Conservation (phyloP, 2,329 filamentous ascomycete species). For the Thermochaetoides dissita region DNA sequence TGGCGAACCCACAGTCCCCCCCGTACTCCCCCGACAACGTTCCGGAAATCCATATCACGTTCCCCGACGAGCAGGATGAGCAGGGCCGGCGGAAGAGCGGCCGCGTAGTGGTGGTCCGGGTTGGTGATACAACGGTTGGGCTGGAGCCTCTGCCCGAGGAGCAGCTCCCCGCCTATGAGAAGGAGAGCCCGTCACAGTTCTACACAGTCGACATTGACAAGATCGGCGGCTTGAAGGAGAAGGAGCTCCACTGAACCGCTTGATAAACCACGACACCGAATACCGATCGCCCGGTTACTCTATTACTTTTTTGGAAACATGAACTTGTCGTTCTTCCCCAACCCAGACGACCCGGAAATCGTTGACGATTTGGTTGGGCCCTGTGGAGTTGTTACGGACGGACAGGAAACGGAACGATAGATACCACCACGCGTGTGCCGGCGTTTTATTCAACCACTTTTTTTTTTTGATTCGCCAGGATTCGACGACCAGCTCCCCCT, state of each 20-base stretch:
- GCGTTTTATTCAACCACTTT: neutral
- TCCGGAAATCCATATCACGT: constrained; percentile 94
- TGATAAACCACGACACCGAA: too few relatives aligned
- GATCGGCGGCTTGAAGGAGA: constrained; percentile 90
- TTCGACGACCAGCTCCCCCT: neutral
- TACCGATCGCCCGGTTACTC: neutral
- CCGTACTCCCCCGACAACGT: constrained; percentile 70
- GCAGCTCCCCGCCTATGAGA: constrained; percentile 76
- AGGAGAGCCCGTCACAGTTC: constrained; percentile 65
- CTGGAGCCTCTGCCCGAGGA: constrained; percentile 75
- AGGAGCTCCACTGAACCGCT: constrained; percentile 33
- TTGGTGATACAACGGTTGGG: constrained; percentile 76
- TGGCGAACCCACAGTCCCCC: constrained; percentile 60
- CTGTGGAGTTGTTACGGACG: constrained; percentile 9
- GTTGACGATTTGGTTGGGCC: constrained; percentile 9
- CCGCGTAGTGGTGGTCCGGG: constrained; percentile 78
- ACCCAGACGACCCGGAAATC: constrained; percentile 2
- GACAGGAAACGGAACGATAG: constrained; percentile 6
- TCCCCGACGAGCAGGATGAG: constrained; percentile 88
- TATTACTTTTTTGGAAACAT: neutral
- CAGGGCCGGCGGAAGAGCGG: constrained; percentile 69
- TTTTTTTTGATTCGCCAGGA: constrained; percentile 4
- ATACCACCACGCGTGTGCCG: constrained; percentile 7
- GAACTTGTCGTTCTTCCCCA: neutral
- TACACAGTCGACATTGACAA: constrained; percentile 89